A percentile compares a stretch with the other conserved stretches of the same genome.
Evolutionary conservation across 2,329 filamentous ascomycete species (phyloP).

Genomic region (Zasmidium angulare): DNA sequence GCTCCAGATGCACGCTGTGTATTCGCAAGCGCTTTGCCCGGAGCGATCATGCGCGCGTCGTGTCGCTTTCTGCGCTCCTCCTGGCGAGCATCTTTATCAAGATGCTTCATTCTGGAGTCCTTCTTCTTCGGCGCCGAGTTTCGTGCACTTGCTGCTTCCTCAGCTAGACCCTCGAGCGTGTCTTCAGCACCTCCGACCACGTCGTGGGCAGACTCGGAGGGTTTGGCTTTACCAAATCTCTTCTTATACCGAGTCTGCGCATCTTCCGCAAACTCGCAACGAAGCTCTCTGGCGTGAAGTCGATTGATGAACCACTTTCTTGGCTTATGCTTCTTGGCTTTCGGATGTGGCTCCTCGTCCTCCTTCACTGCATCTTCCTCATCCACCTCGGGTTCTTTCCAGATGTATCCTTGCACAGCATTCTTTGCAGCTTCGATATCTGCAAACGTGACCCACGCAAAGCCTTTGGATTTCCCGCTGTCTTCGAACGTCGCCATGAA

Average conservation of each 20-base stretch:
- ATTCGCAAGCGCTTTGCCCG: conserved; percentile 45
- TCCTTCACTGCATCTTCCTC: conserved; percentile 52
- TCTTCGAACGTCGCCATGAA: conserved; percentile 96
- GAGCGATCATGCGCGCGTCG: conserved; percentile 46
- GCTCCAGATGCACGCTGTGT: conserved; percentile 70
- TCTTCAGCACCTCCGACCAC: conserved; percentile 21
- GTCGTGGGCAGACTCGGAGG: conserved; percentile 6
- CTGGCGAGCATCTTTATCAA: conserved; percentile 34
- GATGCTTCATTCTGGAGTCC: conserved; percentile 31
- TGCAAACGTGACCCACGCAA: conserved; percentile 90
- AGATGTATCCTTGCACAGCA: conserved; percentile 79
- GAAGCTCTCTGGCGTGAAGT: conserved; percentile 74
- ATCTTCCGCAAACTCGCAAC: conserved; percentile 93
- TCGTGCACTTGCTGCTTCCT: conserved; percentile 18
- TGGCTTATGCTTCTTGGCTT: conserved; percentile 48
- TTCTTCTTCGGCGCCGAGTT: conserved; percentile 24
- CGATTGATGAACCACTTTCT: conserved; percentile 80
- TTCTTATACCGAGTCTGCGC: conserved; percentile 88
- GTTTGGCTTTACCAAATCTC: conserved; percentile 60
- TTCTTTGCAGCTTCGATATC: conserved; percentile 71
- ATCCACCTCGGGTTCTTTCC: conserved; percentile 59
- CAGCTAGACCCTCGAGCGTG: conserved; percentile 17
- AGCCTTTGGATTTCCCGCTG: conserved; percentile 96
- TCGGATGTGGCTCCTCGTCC: conserved; percentile 41
- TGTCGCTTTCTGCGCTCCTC: conserved; percentile 38